phyloP scores from a whole-genome alignment of 495 filamentous ascomycete genomes.

The Sordaria brevicollis region DNA sequence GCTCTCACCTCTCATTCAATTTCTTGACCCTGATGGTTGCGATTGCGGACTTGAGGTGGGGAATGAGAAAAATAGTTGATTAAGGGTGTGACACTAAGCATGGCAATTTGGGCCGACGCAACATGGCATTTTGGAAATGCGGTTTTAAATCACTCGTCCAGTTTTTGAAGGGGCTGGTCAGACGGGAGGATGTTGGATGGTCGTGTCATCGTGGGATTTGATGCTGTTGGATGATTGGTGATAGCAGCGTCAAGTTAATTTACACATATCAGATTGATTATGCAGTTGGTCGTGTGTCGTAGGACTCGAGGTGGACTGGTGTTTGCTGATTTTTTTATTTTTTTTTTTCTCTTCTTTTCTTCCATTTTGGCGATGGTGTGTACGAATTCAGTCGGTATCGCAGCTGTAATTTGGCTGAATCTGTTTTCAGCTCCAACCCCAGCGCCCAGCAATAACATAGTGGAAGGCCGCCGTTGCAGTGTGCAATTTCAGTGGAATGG shows the following conservation, averaged over 20 bases:
- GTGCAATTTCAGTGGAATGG: neutral
- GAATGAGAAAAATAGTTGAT: neutral
- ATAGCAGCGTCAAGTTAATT: neutral
- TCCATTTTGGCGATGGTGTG: neutral
- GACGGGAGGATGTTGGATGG: neutral
- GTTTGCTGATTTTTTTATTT: too few species aligned
- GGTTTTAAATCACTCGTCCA: neutral
- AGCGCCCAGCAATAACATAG: neutral
- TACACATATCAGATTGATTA: neutral
- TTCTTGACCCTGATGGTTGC: neutral
- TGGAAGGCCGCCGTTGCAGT: neutral
- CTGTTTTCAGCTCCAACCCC: neutral
- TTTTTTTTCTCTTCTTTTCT: neutral
- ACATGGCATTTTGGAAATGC: conserved; percentile 2
- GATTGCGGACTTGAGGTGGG: neutral
- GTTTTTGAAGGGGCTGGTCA: neutral
- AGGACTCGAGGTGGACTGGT: neutral
- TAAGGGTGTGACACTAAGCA: neutral
- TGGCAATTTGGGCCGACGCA: neutral
- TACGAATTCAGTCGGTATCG: neutral
- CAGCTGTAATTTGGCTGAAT: neutral
- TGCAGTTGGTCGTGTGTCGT: neutral
- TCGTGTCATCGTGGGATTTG: neutral
- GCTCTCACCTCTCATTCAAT: neutral
- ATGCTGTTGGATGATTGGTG: neutral